Evolutionary conservation across 306 rosid genomes (phyloP).

Genomic region (Rosa lucieae): DNA sequence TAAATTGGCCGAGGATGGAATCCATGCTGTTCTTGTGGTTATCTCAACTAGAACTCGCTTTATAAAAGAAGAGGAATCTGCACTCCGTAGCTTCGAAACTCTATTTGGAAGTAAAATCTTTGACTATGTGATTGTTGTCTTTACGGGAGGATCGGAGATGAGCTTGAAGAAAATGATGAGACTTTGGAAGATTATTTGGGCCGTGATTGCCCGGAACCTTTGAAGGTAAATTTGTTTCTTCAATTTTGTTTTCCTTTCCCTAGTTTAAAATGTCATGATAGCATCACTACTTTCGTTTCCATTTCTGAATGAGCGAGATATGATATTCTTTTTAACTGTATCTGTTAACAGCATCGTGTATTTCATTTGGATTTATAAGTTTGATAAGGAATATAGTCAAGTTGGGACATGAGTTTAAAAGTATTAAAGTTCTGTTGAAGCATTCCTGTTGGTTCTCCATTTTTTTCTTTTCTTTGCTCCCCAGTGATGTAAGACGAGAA

Average conservation of each 20-base stretch:
- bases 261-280: background rate
- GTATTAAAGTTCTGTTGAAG: too few species aligned
- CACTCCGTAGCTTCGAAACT: slow-evolving; percentile 59
- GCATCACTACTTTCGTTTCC: background rate
- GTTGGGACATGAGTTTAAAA: too few species aligned
- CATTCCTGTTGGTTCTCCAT: too few species aligned
- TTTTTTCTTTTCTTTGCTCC: too few species aligned
- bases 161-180: slow-evolving; percentile 65
- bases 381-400: background rate
- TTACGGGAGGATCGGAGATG: slow-evolving; percentile 75
- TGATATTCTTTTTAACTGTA: background rate
- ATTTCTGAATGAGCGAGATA: background rate
- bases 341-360: background rate
- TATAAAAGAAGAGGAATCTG: slow-evolving; percentile 67
- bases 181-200: slow-evolving; percentile 65
- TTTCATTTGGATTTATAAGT: background rate
- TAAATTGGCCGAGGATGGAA: slow-evolving; percentile 83
- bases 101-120: slow-evolving; percentile 74
- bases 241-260: too few species aligned
- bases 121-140: slow-evolving; percentile 70
- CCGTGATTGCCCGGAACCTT: slow-evolving; percentile 59
- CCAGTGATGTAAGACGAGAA: too few species aligned
- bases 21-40: slow-evolving; percentile 78
- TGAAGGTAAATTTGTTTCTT: slow-evolving; percentile 47
- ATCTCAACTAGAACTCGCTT: slow-evolving; percentile 73